Percentiles rank a stretch among this genome's conserved stretches.
Evolutionary conservation across 345 rosid genomes (phyloP).

Genomic region (Eucalyptus regnans): DNA sequence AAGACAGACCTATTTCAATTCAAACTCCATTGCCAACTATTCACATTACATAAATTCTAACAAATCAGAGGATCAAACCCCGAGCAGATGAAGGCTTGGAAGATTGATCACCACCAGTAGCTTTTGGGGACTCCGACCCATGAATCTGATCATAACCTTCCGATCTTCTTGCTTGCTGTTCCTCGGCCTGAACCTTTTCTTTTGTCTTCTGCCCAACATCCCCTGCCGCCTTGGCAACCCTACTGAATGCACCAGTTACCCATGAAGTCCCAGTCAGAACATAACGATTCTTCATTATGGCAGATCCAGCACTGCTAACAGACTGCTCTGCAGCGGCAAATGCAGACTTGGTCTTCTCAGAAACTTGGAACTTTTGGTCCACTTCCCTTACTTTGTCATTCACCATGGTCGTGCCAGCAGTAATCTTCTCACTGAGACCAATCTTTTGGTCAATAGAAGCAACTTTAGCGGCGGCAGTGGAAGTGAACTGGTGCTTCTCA

Average conservation of each 20-base stretch:
- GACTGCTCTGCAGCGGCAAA: constrained; percentile 81
- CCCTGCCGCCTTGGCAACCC: constrained; percentile 78
- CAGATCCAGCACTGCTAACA: constrained; percentile 68
- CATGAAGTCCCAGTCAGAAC: constrained; percentile 68
- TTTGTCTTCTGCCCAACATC: constrained; percentile 81
- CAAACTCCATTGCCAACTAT: not conserved
- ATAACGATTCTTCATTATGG: constrained; percentile 78
- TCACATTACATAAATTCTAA: not conserved
- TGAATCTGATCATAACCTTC: constrained; percentile 34
- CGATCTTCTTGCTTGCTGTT: constrained; percentile 9
- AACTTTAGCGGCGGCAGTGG: constrained; percentile 69
- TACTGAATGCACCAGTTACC: constrained; percentile 75
- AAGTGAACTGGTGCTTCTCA: constrained; percentile 71
- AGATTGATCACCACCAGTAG: not conserved
- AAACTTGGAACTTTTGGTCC: constrained; percentile 86
- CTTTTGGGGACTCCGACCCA: not conserved
- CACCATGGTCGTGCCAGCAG: constrained; percentile 62
- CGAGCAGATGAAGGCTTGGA: constrained; percentile 32
- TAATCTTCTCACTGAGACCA: constrained; percentile 66
- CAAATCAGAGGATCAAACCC: constrained; percentile 37
- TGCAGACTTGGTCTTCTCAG: constrained; percentile 85
- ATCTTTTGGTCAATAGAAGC: constrained; percentile 72
- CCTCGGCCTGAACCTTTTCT: constrained; percentile 71
- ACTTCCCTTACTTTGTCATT: constrained; percentile 71
- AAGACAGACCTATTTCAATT: not conserved